Evolutionary conservation across 2,329 filamentous ascomycete species (phyloP).

Genomic region (Aspergillus calidoustus): DNA sequence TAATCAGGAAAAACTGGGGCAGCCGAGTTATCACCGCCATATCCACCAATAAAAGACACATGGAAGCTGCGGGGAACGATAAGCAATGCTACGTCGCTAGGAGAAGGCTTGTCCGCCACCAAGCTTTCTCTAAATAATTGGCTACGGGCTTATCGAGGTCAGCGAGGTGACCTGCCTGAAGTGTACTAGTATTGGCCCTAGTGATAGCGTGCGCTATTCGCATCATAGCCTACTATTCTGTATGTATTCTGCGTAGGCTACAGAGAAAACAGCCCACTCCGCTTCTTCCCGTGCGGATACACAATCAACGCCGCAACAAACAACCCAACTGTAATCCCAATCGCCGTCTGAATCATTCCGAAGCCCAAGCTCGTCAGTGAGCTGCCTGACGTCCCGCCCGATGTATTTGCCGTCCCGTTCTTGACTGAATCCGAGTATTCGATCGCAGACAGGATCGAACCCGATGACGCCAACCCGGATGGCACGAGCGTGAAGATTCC

Average conservation of each 20-base stretch:
- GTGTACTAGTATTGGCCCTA: background rate
- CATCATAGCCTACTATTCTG: background rate
- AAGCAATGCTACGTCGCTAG: conserved; percentile 15
- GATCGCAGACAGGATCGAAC: conserved; percentile 59
- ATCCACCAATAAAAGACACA: background rate
- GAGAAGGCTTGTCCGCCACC: conserved; percentile 5
- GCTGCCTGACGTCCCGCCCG: conserved; percentile 17
- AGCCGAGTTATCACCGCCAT: background rate
- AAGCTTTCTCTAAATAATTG: background rate
- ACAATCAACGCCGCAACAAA: conserved; percentile 51
- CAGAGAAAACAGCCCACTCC: conserved; percentile 46
- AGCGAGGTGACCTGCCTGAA: background rate
- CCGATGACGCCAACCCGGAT: conserved; percentile 60
- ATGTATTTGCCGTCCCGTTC: conserved; percentile 15
- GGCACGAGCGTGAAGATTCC: conserved; percentile 76
- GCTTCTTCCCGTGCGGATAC: conserved; percentile 50
- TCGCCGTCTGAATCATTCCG: conserved; percentile 52
- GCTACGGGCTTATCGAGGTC: background rate
- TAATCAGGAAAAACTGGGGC: background rate
- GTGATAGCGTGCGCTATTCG: background rate
- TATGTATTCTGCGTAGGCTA: background rate
- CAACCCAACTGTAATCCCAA: conserved; percentile 52
- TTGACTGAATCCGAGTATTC: conserved; percentile 57
- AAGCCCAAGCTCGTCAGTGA: conserved; percentile 43
- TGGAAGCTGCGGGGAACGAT: conserved; percentile 4